phyloP scores from a whole-genome alignment of 352 stramenopile genomes.

The Elongisporangium prolatum region DNA sequence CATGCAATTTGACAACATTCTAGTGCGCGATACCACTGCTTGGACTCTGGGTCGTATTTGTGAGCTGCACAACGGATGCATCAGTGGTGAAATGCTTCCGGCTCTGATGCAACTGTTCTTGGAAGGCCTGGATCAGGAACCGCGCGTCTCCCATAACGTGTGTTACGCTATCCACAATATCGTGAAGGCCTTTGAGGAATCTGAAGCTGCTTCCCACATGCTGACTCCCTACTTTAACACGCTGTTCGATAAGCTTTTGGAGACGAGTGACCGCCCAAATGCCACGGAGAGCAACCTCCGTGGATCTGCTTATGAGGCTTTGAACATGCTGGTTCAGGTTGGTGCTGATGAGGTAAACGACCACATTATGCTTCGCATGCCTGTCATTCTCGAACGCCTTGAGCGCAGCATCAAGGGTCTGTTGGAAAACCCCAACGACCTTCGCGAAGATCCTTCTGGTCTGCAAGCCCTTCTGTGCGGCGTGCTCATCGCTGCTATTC shows the following conservation, averaged over 20 bases:
- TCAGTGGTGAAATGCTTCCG: conserved; percentile 89
- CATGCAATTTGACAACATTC: conserved; percentile 87
- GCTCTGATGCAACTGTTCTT: conserved; percentile 86
- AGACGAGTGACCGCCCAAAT: conserved; percentile 87
- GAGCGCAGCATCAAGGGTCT: conserved; percentile 62
- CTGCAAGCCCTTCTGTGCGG: conserved; percentile 87
- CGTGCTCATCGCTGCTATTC: conserved; percentile 91
- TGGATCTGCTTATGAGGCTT: conserved; percentile 90
- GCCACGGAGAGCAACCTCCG: conserved; percentile 89
- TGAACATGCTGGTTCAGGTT: conserved; percentile 92
- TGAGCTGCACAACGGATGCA: conserved; percentile 90
- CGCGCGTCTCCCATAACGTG: conserved; percentile 92
- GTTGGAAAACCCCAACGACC: conserved; percentile 68
- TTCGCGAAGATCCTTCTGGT: conserved; percentile 68
- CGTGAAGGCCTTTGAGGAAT: conserved; percentile 90
- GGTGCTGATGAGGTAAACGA: conserved; percentile 68
- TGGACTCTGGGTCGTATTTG: conserved; percentile 96
- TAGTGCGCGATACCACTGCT: conserved; percentile 96
- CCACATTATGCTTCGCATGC: conserved; percentile 78
- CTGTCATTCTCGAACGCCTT: conserved; percentile 72
- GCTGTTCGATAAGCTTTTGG: conserved; percentile 91
- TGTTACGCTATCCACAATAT: conserved; percentile 97
- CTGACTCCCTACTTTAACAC: conserved; percentile 89
- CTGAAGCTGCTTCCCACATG: conserved; percentile 72
- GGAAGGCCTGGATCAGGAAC: conserved; percentile 77